Evolutionary conservation across 1,284 basidiomycete genomes (phyloP), one percentile per base, ranked within the genome.

Genomic region (Dichomitus squalens): DNA sequence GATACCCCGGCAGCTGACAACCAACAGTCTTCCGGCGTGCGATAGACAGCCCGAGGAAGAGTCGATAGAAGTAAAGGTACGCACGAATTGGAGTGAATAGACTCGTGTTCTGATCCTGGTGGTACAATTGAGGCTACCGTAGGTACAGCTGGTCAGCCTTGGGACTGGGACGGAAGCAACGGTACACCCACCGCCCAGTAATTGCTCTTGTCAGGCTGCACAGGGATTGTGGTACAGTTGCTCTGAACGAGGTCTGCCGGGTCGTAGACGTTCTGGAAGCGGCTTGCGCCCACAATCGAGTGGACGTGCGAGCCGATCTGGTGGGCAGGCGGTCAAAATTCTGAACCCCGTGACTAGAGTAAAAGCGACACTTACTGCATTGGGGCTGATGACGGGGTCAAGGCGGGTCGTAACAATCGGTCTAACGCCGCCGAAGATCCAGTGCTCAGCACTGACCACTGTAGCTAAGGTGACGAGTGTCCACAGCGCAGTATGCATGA

Each of bases 361-460:
- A 14, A 36, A 29, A 11, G 18, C 4, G 18, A 23, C 7, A 58
- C 64, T 49, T 36, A 68, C 68, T 21, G 36, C 35, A n/a, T 62
- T 59, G 20, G 66, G 62, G 55, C 49, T 62, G 35, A 72, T 63
- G 56, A 72, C 63, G 16, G 71, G 66, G 59, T 72, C 71, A 49
- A 71, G 52, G 25, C 70, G 67, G 36, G 64, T 64, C 48, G 65
- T 59, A 31, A 65, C 62, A 53, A 69, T 61, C 39, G 67, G 64
- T 41, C 51, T 54, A 16, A 56, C 58, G 23, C 67, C 69, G 50
- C 58, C 69, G 57, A 67, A 68, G 25, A 64, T 66, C 56, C 65
- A 65, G 57, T 70, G 67, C 41, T 56, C 57, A 16, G 56, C 64
- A 56, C 65, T 66, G 6, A 63, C 69, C 16, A 57, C 49, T 11